Evolutionary conservation across 2,329 filamentous ascomycete species (phyloP).

Genomic region (Rasamsonia emersonii): DNA sequence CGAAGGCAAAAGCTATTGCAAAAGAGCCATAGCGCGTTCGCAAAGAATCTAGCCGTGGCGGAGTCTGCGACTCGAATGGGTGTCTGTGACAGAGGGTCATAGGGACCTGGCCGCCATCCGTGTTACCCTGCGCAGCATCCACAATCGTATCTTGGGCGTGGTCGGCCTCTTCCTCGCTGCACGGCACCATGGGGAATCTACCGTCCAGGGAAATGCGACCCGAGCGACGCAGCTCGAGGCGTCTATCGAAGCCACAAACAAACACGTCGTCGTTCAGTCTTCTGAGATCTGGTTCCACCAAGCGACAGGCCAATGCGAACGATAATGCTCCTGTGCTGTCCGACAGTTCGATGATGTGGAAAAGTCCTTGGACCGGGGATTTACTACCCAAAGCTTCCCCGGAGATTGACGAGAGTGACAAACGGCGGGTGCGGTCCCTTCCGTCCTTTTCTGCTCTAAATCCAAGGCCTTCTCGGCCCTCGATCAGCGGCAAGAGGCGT

Average conservation of each 20-base stretch:
- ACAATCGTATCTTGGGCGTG: too few species aligned
- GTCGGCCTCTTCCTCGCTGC: neutral
- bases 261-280: conserved; percentile 14
- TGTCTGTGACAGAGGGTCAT: too few species aligned
- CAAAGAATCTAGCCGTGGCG: too few species aligned
- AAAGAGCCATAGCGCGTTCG: too few species aligned
- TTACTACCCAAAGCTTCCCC: conserved; percentile 13
- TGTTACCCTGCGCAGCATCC: too few species aligned
- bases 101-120: neutral
- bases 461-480: conserved; percentile 8
- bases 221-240: conserved; percentile 25
- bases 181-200: conserved; percentile 27
- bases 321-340: conserved; percentile 7
- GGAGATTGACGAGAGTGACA: conserved; percentile 7
- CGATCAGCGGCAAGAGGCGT: conserved; percentile 5
- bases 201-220: conserved; percentile 24
- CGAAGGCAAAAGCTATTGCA: too few species aligned
- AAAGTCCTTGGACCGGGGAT: conserved; percentile 27
- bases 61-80: too few species aligned
- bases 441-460: conserved; percentile 12
- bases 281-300: conserved; percentile 10
- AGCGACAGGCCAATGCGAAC: conserved; percentile 4
- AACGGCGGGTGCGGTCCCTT: conserved; percentile 15
- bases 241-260: conserved; percentile 29
- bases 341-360: conserved; percentile 18